These are phyloP conservation scores for Penicillium sp. DNA, from an alignment of 2,329 filamentous ascomycete species.

Conservation along the genomic window DNA sequence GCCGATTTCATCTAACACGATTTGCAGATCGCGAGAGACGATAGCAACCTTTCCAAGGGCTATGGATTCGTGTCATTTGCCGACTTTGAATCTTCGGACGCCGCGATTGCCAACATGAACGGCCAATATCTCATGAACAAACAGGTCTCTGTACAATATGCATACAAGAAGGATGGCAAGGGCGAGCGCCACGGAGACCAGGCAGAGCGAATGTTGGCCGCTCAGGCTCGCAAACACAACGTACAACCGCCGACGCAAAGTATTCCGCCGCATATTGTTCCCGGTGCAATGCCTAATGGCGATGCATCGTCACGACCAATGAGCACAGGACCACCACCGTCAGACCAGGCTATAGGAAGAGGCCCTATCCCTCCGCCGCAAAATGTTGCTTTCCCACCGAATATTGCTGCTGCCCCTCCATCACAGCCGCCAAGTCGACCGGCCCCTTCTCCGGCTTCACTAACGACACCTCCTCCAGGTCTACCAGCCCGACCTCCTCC, in stretches of 20 bases:
- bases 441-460: slow-evolving; percentile 60
- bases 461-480: slow-evolving; percentile 55
- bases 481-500: slow-evolving; percentile 73
- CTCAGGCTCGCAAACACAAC: slow-evolving; percentile 92
- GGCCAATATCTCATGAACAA: slow-evolving; percentile 97
- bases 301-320: slow-evolving; percentile 41
- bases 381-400: slow-evolving; percentile 47
- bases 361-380: slow-evolving; percentile 39
- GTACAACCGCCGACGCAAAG: slow-evolving; percentile 81
- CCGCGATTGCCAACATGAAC: slow-evolving; percentile 89
- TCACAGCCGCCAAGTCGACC: slow-evolving; percentile 52
- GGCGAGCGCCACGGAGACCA: slow-evolving; percentile 94
- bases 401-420: slow-evolving; percentile 43
- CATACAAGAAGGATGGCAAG: slow-evolving; percentile 99
- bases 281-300: slow-evolving; percentile 51
- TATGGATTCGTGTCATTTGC: slow-evolving; percentile 95
- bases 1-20: slow-evolving; percentile 27
- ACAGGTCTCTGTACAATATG: slow-evolving; percentile 94
- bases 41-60: slow-evolving; percentile 85
- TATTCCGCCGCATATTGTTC: slow-evolving; percentile 67
- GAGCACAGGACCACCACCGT: slow-evolving; percentile 31
- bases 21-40: slow-evolving; percentile 74
- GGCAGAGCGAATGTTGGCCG: slow-evolving; percentile 88
- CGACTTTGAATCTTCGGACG: slow-evolving; percentile 91
- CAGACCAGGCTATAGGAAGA: slow-evolving; percentile 46